Percentiles rank a stretch among this genome's conserved stretches.
Evolutionary conservation across 306 rosid species (phyloP).

Genomic region (Vicia faba): DNA sequence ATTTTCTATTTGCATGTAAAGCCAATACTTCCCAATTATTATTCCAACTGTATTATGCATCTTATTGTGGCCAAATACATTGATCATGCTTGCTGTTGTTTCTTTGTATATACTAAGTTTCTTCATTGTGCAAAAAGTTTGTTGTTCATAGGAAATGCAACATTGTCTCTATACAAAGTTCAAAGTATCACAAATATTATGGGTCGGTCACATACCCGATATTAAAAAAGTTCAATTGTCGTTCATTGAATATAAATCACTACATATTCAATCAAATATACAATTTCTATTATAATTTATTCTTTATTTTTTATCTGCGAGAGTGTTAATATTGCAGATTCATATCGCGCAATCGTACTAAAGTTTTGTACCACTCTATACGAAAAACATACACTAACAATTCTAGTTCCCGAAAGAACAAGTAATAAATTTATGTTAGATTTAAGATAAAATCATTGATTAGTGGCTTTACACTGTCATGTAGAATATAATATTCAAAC

Average conservation of each 20-base stretch:
- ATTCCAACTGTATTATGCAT: constrained; percentile 16
- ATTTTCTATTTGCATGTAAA: constrained; percentile 33
- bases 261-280: no score
- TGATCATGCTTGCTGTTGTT: constrained; percentile 42
- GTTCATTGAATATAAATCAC: no score
- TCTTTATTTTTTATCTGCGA: no score
- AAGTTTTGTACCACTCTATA: no score
- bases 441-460: neutral
- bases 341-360: no score
- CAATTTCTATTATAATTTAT: no score
- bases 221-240: no score
- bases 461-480: neutral
- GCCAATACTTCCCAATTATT: constrained; percentile 13
- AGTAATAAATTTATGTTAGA: neutral
- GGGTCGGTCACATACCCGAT: no score
- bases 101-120: constrained; percentile 31
- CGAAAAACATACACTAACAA: no score
- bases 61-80: constrained; percentile 36
- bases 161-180: constrained; percentile 24
- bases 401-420: no score
- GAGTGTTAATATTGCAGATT: no score
- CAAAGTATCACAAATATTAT: neutral
- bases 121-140: neutral
- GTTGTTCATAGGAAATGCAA: constrained; percentile 1
- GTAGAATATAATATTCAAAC: constrained; percentile 7